phyloP scores from a whole-genome alignment of 371 early-diverging fungal genomes.

The Chytridiales sp. region DNA sequence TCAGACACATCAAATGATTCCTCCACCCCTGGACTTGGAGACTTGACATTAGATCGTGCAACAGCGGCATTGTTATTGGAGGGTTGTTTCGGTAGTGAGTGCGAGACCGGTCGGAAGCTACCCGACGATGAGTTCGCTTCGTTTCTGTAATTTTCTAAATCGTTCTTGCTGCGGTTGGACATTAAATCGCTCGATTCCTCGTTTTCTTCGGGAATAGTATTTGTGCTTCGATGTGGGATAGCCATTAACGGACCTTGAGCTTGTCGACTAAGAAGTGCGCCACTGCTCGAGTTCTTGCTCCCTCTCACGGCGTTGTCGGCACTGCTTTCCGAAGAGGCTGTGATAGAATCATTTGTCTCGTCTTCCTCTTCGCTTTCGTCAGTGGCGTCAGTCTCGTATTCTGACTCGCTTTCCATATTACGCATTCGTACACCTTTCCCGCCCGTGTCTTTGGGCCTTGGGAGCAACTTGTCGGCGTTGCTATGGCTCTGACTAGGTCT shows the following conservation, averaged over 20 bases:
- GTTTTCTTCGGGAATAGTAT: conserved; percentile 4
- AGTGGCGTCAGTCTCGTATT: no score
- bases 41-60: no score
- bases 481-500: background rate
- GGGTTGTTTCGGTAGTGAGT: no score
- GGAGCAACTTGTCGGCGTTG: background rate
- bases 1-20: conserved; percentile 33
- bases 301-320: background rate
- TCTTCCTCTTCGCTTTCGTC: background rate
- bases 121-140: no score
- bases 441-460: background rate
- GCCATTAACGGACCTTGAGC: background rate
- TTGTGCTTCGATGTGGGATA: background rate
- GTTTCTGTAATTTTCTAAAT: no score
- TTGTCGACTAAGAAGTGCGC: background rate
- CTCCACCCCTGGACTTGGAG: no score
- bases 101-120: background rate
- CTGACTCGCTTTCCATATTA: no score
- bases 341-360: background rate
- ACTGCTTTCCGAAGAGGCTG: background rate
- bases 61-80: background rate
- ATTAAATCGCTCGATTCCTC: conserved; percentile 9
- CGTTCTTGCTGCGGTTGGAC: no score
- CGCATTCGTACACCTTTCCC: background rate
- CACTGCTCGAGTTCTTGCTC: background rate